phyloP scores from a whole-genome alignment of 441 rosid species.

The Dalechampia spathulata region DNA sequence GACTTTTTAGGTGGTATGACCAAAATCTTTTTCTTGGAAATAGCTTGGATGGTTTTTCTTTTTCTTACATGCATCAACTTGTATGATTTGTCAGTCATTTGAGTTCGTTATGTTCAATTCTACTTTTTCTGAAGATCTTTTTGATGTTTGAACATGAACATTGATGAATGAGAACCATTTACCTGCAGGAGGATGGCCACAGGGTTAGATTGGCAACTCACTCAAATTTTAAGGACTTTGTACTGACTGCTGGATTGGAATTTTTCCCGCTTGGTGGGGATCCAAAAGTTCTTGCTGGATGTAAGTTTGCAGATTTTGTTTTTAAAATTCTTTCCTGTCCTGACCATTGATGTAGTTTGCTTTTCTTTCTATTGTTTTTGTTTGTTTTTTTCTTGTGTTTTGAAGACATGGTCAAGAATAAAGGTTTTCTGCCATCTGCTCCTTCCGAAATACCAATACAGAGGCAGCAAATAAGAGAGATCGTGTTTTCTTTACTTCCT shows the following conservation, averaged over 20 bases:
- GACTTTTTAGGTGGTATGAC: neutral
- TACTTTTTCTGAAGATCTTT: slow-evolving; percentile 1
- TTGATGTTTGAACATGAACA: neutral
- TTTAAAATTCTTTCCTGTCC: slow-evolving; percentile 8
- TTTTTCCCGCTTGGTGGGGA: slow-evolving; percentile 96
- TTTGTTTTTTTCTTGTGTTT: slow-evolving; percentile 23
- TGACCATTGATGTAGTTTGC: neutral
- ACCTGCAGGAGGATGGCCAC: slow-evolving; percentile 93
- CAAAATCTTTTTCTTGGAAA: neutral
- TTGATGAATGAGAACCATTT: slow-evolving; percentile 16
- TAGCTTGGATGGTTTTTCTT: neutral
- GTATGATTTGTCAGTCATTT: neutral
- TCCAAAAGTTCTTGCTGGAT: slow-evolving; percentile 94
- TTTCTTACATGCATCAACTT: too few relatives aligned
- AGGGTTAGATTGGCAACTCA: slow-evolving; percentile 98
- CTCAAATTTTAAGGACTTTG: slow-evolving; percentile 95
- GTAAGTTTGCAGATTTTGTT: slow-evolving; percentile 30
- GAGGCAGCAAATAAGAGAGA: slow-evolving; percentile 85
- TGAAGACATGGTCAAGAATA: slow-evolving; percentile 98
- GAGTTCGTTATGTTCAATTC: neutral
- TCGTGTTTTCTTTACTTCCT: slow-evolving; percentile 78
- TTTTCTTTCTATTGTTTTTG: slow-evolving; percentile 55
- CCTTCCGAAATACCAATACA: slow-evolving; percentile 95
- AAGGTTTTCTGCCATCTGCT: slow-evolving; percentile 95
- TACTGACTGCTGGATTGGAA: slow-evolving; percentile 95